Conservation (phyloP, 139 green algal genomes). For the Yamagishiella unicocca region DNA sequence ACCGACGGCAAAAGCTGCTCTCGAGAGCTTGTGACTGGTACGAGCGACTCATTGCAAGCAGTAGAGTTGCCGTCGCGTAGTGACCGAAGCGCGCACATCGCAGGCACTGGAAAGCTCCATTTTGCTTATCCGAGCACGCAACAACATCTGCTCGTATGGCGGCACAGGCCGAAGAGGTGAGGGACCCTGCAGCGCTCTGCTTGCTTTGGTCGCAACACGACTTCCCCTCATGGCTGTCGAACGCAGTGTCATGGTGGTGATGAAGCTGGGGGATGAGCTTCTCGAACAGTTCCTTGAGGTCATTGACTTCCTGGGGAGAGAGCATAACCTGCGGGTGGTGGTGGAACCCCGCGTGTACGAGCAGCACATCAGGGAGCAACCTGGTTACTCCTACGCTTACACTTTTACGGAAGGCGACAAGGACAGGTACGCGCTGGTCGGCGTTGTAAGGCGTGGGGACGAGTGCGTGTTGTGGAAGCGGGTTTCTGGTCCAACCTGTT, state of each 20-base stretch:
- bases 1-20: constrained; percentile 95
- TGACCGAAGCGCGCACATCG: neutral
- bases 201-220: too few relatives aligned
- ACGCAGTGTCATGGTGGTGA: constrained; percentile 94
- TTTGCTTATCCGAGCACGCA: constrained; percentile 95
- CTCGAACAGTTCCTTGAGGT: constrained; percentile 77
- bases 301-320: constrained; percentile 76
- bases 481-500: too few relatives aligned
- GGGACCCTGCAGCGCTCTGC: too few relatives aligned
- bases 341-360: constrained; percentile 74
- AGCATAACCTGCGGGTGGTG: constrained; percentile 64
- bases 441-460: too few relatives aligned
- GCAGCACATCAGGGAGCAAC: constrained; percentile 44
- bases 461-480: too few relatives aligned
- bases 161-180: constrained; percentile 81
- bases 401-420: constrained; percentile 71
- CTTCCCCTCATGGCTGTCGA: neutral
- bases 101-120: constrained; percentile 82
- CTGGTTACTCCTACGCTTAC: constrained; percentile 51
- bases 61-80: too few relatives aligned
- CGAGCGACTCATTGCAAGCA: constrained; percentile 15
- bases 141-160: constrained; percentile 98
- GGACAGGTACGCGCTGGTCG: constrained; percentile 75
- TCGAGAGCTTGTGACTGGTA: constrained; percentile 91
- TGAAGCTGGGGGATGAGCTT: constrained; percentile 95